These are phyloP conservation scores for Saxophila tyrrhenica DNA, from an alignment of 495 filamentous ascomycete species.

Conservation along the genomic window DNA sequence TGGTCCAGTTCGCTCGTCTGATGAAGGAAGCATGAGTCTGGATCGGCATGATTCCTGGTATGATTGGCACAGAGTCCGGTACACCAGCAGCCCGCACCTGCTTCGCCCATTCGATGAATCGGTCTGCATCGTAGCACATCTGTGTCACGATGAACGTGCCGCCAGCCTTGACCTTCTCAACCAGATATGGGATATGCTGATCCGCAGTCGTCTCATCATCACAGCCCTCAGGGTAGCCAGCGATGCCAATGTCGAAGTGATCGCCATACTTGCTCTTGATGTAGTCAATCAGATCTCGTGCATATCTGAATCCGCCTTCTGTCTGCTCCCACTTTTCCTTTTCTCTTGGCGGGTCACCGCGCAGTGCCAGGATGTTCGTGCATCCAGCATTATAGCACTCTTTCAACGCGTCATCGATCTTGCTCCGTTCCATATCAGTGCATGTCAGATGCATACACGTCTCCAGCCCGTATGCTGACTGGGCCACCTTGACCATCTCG, in stretches of 20 bases:
- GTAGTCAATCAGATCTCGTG: conserved; percentile 85
- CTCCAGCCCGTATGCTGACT: conserved; percentile 92
- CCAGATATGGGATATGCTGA: conserved; percentile 77
- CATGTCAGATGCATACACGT: conserved; percentile 99
- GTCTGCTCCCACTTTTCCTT: conserved; percentile 70
- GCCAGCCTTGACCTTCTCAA: conserved; percentile 95
- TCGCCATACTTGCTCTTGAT: conserved; percentile 82
- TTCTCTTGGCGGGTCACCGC: conserved; percentile 91
- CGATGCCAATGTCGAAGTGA: conserved; percentile 96
- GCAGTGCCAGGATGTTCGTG: conserved; percentile 91
- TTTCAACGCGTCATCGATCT: conserved; percentile 77
- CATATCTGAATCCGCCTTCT: conserved; percentile 79
- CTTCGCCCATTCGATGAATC: conserved; percentile 80
- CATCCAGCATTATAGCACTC: conserved; percentile 91
- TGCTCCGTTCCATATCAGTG: conserved; percentile 90
- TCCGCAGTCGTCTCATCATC: conserved; percentile 86
- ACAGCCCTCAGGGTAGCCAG: conserved; percentile 91
- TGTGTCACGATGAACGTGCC: conserved; percentile 91
- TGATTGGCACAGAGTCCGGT: conserved; percentile 58
- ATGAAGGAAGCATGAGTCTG: conserved; percentile 88
- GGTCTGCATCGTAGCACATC: conserved; percentile 98
- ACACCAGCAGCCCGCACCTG: conserved; percentile 79
- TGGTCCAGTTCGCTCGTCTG: conserved; percentile 78
- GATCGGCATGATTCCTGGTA: conserved; percentile 98
- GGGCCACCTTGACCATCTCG: conserved; percentile 95